phyloP scores from a whole-genome alignment of 2,329 filamentous ascomycete genomes.

The Aspergillus tamarii region DNA sequence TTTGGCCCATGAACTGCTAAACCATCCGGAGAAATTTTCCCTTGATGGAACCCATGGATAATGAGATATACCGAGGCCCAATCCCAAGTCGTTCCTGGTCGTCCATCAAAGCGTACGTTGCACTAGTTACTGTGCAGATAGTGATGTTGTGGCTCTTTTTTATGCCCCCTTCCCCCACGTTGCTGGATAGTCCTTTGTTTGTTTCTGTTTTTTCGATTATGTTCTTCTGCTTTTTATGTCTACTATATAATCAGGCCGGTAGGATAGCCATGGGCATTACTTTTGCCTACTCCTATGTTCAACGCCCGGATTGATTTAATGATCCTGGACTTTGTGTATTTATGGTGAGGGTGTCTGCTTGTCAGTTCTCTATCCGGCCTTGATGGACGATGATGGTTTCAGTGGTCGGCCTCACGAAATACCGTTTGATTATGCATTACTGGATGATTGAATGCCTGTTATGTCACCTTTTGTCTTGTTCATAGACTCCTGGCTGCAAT shows the following conservation, averaged over 20 bases:
- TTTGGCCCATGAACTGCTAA: background rate
- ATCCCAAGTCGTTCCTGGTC: background rate
- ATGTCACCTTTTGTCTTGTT: conserved; percentile 5
- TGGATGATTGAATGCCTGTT: conserved; percentile 5
- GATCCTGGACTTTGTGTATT: background rate
- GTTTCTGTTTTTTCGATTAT: background rate
- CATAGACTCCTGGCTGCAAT: background rate
- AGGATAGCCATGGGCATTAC: background rate
- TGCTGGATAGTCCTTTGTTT: background rate
- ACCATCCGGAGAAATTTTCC: background rate
- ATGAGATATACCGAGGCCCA: conserved; percentile 5
- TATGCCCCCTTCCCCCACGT: background rate
- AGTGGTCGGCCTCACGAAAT: background rate
- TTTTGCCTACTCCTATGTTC: background rate
- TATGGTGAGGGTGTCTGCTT: background rate
- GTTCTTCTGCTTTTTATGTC: background rate
- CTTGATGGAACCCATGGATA: conserved; percentile 1
- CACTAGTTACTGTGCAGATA: background rate
- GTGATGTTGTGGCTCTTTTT: background rate
- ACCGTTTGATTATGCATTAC: conserved; percentile 2
- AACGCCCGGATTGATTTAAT: background rate
- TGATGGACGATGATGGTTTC: background rate
- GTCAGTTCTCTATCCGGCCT: background rate
- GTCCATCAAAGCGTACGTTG: background rate
- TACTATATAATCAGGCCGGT: background rate